These are phyloP conservation scores for Phytophthora sp. DNA, from an alignment of 352 stramenopile species.

Conservation along the genomic window DNA sequence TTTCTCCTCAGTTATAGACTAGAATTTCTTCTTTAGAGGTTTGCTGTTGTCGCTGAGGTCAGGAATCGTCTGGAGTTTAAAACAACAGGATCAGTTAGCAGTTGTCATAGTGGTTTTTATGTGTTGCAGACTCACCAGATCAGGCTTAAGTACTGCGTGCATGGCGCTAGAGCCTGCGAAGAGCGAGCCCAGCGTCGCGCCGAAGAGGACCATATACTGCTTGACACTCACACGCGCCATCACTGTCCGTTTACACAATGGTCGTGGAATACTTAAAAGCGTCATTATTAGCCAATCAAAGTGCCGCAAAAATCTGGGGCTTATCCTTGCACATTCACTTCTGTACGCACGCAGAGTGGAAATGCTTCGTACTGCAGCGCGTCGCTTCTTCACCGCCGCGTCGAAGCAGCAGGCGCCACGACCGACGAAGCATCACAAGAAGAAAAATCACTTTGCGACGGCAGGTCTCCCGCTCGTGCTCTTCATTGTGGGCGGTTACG, in stretches of 20 bases:
- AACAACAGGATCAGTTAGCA: not conserved
- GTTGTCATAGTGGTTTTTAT: not conserved
- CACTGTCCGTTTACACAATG: conserved; percentile 9
- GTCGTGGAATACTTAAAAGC: not conserved
- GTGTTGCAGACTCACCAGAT: conserved; percentile 55
- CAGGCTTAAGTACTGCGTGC: conserved; percentile 82
- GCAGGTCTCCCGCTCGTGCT: conserved; percentile 81
- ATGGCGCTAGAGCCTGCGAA: conserved; percentile 87
- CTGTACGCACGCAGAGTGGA: not conserved
- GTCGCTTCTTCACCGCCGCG: conserved; percentile 32
- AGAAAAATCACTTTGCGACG: conserved; percentile 65
- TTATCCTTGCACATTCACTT: conserved; percentile 6
- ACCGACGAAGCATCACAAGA: conserved; percentile 55
- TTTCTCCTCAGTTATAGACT: conserved; percentile 7
- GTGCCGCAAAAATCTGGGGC: conserved; percentile 27
- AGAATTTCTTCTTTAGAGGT: conserved; percentile 24
- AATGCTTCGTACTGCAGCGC: conserved; percentile 39
- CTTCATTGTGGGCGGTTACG: conserved; percentile 82
- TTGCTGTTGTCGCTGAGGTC: conserved; percentile 32
- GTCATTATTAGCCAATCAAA: conserved; percentile 32
- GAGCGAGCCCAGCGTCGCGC: conserved; percentile 75
- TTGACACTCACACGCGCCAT: conserved; percentile 70
- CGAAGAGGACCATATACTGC: conserved; percentile 81
- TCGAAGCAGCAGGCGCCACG: conserved; percentile 27
- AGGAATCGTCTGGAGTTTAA: conserved; percentile 54